Base-by-base conservation (phyloP, 306 rosid species). In the Quercus variabilis region DNA sequence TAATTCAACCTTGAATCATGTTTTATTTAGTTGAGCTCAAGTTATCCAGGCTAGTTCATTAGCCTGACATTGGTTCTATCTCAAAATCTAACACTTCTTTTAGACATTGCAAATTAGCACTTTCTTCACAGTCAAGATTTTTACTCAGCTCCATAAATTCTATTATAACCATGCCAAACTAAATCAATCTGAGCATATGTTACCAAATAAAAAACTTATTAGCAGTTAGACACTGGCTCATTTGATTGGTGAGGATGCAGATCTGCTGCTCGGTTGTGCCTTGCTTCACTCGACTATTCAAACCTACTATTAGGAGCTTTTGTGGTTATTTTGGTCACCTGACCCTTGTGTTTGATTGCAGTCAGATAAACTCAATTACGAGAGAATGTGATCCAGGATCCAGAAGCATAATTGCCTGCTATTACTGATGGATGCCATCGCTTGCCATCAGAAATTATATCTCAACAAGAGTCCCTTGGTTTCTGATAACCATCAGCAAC, bases 291-390 rank as follows among this genome's bases (percentile, higher is more conserved):
- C 71, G 19, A 49, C 63, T 38, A 14, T 49, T 80, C 17, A 10
- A 59, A 59, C 67, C 65, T 33, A 55, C 56, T 54, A 71, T 74
- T 21, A 60, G 52, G 57, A 28, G 57, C 55, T 82, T 78, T 79
- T 59, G 10, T 46, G 20, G 46, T 28, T 43, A 72, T 30, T 46
- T 49, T 65, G 76, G 25, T 76, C 28, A 55, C 28, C 78, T 71
- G 35, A 63, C 46, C 79, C 14, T 54, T 20, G 6, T 68, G 58
- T 69, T 70, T 30, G 56, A 13, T 52, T 90, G 89, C 97, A 94
- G 99, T 94, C 99, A 21, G 97, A 94, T 86, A 94, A 90, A 82
- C 99, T 94, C 73, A 19, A 90, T 83, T 92, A 94, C 59, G 99
- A 94, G 77, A 91, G 99, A 78, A 80, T 92, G 78, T 92, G 88